phyloP scores from a whole-genome alignment of 176 grass and related monocot genomes.

The Hordeum marinum region DNA sequence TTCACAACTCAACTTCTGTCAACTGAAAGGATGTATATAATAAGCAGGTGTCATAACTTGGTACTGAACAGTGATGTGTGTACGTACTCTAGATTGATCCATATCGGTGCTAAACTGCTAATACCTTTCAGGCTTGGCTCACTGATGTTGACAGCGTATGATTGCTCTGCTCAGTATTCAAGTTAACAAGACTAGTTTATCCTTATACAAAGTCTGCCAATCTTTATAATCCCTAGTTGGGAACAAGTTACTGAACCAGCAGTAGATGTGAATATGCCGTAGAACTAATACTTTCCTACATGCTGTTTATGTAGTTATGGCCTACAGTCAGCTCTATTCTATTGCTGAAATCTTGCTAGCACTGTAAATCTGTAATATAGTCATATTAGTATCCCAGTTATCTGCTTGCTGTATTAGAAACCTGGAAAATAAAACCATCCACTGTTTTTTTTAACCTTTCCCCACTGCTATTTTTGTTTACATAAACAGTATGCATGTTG shows the following conservation, averaged over 20 bases:
- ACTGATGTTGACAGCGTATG: not conserved
- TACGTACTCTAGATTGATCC: not conserved
- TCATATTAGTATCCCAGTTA: not conserved
- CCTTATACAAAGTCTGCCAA: not conserved
- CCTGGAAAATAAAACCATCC: not conserved
- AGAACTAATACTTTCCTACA: not conserved
- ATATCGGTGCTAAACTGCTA: not conserved
- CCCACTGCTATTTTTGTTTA: not conserved
- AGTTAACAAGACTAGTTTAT: not conserved
- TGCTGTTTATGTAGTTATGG: not conserved
- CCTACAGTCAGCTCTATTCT: not conserved
- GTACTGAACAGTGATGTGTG: not conserved
- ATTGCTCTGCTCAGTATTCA: not conserved
- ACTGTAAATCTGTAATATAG: not conserved
- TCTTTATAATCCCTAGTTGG: not conserved
- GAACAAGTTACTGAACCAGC: not conserved
- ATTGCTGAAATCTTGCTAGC: constrained; percentile 6
- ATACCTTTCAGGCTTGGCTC: not conserved
- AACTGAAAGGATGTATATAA: not conserved
- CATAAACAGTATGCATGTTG: not conserved
- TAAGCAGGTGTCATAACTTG: not conserved
- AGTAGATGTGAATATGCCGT: not conserved
- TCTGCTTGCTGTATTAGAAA: not conserved
- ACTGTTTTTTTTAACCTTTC: not conserved
- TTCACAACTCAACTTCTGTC: not conserved